Base-by-base conservation (phyloP, 148 eudicot species). In the Camellia lanceoleosa region DNA sequence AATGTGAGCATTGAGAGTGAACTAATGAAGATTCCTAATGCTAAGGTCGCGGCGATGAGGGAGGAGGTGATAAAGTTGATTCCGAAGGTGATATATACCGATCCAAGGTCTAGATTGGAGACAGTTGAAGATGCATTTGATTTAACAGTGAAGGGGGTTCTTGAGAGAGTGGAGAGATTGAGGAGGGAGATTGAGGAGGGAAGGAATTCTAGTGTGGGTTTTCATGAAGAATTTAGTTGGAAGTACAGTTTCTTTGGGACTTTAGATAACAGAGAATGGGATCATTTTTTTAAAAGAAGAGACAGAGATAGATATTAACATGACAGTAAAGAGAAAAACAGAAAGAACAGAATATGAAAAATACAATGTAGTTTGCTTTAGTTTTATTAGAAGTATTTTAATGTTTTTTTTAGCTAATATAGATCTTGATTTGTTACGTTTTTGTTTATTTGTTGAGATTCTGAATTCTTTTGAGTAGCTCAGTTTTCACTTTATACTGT, bases 61-160 rank as follows among this genome's bases (percentile, higher is more conserved):
- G 88, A 89, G 63, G 82, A 89, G 67, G 92, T 91, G 19, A 88
- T 92, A 46, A 88, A 73, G 74, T 69, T 92, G 41, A 94, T 94
- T 51, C 97, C 97, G 0, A 87, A 75, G 63, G 86, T 92, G 62
- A 67, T 80, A 2, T 94, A 94, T 71, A 87, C 88, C 0, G 83
- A 92, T 82, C 94, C 94, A 3, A 83, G 85, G 70, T 83, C 89
- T 14, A 84, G 64, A 73, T 71, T 87, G 72, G 63, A 83, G 54
- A 83, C 10, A 4, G 0, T 87, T 64, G 88, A 92, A 58, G 97
- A 94, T 84, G 97, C 97, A 23, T 92, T 92, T 68, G 98, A 94
- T 82, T n/a, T 90, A 49, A 62, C 93, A 19, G 59, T 94, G 51
- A 88, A 78, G 67, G 87, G 88, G 56, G 89, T 94, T 43, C 12